Conservation (phyloP, 2,329 filamentous ascomycete genomes). For the Trichophyton rubrum region DNA sequence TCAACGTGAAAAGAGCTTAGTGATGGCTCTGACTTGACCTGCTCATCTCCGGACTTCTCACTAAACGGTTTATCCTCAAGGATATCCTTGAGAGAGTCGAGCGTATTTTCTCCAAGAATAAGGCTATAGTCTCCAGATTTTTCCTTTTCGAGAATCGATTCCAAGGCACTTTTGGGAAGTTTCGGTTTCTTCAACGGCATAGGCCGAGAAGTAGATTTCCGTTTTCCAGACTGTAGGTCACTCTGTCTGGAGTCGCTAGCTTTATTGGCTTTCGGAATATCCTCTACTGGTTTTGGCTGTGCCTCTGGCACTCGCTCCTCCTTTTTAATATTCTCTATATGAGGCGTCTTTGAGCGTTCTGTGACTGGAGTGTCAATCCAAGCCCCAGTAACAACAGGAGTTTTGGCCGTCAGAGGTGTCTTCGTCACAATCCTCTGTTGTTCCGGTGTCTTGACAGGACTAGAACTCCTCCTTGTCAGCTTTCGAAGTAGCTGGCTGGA, state of each 20-base stretch:
- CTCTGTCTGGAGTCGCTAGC: neutral
- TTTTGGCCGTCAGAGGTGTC: slow-evolving; percentile 29
- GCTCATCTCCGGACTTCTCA: slow-evolving; percentile 11
- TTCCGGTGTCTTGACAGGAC: slow-evolving; percentile 25
- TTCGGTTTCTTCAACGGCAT: slow-evolving; percentile 24
- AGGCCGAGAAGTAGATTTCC: slow-evolving; percentile 13
- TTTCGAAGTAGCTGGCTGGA: slow-evolving; percentile 33
- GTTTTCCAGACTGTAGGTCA: neutral
- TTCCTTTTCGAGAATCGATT: slow-evolving; percentile 30
- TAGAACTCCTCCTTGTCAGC: slow-evolving; percentile 28
- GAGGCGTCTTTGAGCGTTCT: slow-evolving; percentile 17
- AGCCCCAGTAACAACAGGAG: slow-evolving; percentile 34
- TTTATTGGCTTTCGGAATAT: slow-evolving; percentile 2
- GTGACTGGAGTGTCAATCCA: slow-evolving; percentile 38
- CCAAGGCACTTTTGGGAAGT: slow-evolving; percentile 31
- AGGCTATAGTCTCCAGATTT: slow-evolving; percentile 28
- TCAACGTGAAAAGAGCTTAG: neutral
- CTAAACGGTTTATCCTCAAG: slow-evolving; percentile 24
- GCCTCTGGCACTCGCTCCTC: neutral
- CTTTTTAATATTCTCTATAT: slow-evolving; percentile 13
- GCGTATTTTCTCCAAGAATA: slow-evolving; percentile 33
- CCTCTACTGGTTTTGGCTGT: slow-evolving; percentile 1
- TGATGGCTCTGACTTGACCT: slow-evolving; percentile 1
- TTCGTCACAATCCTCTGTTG: slow-evolving; percentile 21
- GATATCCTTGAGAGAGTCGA: slow-evolving; percentile 34